Base-by-base conservation (phyloP, 441 rosid genomes). In the Brassica balearica region DNA sequence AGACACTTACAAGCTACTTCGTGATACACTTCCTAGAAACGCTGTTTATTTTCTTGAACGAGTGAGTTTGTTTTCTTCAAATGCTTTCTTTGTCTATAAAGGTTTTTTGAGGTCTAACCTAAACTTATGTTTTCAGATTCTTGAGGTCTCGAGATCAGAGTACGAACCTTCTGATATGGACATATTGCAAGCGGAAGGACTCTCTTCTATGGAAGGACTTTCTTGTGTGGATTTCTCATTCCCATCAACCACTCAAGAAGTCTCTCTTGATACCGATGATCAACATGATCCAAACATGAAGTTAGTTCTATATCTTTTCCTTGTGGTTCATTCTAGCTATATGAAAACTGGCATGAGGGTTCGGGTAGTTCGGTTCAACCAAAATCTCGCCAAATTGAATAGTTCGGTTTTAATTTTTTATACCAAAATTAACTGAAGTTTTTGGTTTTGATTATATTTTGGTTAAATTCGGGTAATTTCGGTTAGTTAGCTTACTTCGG, bases 11-110 rank as follows among this genome's bases (percentile, higher is more conserved):
- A 83, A 72, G 74, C 83, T 86, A 27, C 85, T 90, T 75, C 84
- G 90, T 6, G 86, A 86, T 69, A 84, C 69, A 82, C 85, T 89
- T 25, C 93, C 95, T n/a, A 83, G 86, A 81, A 76, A 66, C 55
- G 90, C 91, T 43, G 85, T 86, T 14, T 87, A 91, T 85, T 91
- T 91, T 79, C 88, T 91, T 58, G 91, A 82, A 75, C 84, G 89
- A 84, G 95, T 91, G 76, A 81, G 84, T 61, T 69, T 56, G 51
- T 63, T 69, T 56, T 29, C 63, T 55, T 62, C 66, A 68, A 38
- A 29, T 60, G 46, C 32, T 71, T 74, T 69, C 76, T 53, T 46
- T 56, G 22, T 75, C 46, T 55, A 14, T 70, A 51, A 20, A 69
- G 34, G 20, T 20, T 36, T 58, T 36, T 38, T 46, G 23, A 63